These are phyloP conservation scores for Tylopilus felleus DNA, from an alignment of 768 basidiomycete genomes.

Conservation along the genomic window DNA sequence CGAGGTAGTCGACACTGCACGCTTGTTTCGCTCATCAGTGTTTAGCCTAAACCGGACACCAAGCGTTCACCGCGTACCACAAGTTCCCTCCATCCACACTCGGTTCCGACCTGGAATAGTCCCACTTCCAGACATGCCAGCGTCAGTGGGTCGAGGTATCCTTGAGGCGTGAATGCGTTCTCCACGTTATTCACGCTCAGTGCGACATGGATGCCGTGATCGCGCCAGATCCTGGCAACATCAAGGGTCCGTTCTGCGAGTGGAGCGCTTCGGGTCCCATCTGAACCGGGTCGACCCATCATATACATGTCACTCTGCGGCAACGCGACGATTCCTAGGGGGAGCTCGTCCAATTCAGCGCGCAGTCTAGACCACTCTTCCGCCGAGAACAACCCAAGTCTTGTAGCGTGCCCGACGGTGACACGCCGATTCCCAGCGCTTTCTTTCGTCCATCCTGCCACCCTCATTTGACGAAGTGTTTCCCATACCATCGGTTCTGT, in stretches of 20 bases:
- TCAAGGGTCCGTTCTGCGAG: conserved; percentile 53
- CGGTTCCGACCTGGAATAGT: conserved; percentile 56
- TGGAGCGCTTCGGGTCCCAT: conserved; percentile 26
- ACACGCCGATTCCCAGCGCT: conserved; percentile 37
- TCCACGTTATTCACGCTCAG: conserved; percentile 64
- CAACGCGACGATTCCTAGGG: conserved; percentile 53
- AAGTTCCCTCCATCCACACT: conserved; percentile 43
- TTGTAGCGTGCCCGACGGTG: conserved; percentile 59
- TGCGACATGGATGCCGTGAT: conserved; percentile 45
- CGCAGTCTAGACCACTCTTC: conserved; percentile 45
- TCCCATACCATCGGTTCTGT: conserved; percentile 54
- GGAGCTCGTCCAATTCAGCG: conserved; percentile 37
- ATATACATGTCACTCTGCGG: conserved; percentile 69
- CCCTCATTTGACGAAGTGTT: conserved; percentile 43
- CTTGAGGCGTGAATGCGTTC: conserved; percentile 70
- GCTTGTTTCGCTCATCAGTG: conserved; percentile 32
- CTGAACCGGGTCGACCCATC: conserved; percentile 44
- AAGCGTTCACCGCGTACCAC: conserved; percentile 37
- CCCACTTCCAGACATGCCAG: conserved; percentile 57
- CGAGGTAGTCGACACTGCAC: conserved; percentile 50
- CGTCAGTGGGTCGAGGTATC: conserved; percentile 57
- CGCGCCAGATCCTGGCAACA: conserved; percentile 44
- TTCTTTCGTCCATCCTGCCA: conserved; percentile 24
- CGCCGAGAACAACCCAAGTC: conserved; percentile 48
- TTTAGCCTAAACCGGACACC: neutral